Base-by-base conservation (phyloP, 2,329 filamentous ascomycete species). In the Fusarium lateritium region DNA sequence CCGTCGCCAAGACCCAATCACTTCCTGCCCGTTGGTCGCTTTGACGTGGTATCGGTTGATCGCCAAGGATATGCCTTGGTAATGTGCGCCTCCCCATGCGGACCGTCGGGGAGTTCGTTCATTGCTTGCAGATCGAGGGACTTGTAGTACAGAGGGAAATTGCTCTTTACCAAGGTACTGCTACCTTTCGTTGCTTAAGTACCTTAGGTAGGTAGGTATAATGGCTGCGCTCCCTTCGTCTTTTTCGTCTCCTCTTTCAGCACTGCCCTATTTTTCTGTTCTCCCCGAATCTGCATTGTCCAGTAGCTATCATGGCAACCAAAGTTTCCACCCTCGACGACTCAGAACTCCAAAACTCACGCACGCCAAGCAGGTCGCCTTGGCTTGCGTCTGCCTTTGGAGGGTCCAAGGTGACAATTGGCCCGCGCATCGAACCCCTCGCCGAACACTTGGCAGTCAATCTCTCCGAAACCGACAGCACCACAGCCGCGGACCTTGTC, bases 371-470 rank as follows among this genome's bases (percentile, higher is more conserved):
- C n/a, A 56, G 53, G 40, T 70, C 72, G 9, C 67, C 76, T 14
- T 73, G 72, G 61, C 68, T 76, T 31, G 76, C 79, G 26, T 74
- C 73, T 17, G 65, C 75, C 14, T 81, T 83, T 62, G 81, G 81
- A 56, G 81, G 81, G 7, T 64, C 71, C 6, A 66, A 69, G 13
- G 81, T 85, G 49, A 72, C 70, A 42, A 77, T 87, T 62, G 86
- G 86, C 5, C 84, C 82, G 51, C 84, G 86, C 47, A 88, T 88
- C 66, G 83, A 82, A 21, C 84, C 84, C 9, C 74, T 84, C 15
- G 79, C 81, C 7, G 71, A 75, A n/a, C 76, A 78, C 58, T 71
- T 77, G 53, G 72, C 72, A 67, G 47, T 57, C 43, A 73, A 76
- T 15, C 19, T 65, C 44, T 81, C 79, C 14, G 81, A 83, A 31